Evolutionary conservation across 306 rosid genomes (phyloP).

Genomic region (Ormosia semicastrata): DNA sequence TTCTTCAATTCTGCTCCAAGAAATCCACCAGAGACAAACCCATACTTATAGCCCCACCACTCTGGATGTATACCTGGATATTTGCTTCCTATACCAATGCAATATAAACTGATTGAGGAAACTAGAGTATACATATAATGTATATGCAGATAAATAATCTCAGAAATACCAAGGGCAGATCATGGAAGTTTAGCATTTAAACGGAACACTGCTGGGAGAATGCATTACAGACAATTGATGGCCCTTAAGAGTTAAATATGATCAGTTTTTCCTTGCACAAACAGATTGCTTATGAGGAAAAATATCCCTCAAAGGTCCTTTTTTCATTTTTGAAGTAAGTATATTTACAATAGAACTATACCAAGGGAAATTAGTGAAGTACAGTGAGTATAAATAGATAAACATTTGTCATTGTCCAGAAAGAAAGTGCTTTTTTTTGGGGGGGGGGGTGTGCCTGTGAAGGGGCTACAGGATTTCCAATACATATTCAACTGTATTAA

Average conservation of each 20-base stretch:
- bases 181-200: neutral
- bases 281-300: neutral
- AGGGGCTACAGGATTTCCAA: neutral
- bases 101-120: slow-evolving; percentile 29
- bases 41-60: slow-evolving; percentile 92
- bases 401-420: neutral
- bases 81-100: slow-evolving; percentile 43
- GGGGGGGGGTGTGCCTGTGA: neutral
- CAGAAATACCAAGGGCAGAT: neutral
- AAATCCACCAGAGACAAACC: slow-evolving; percentile 83
- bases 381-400: neutral
- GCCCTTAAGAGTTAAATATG: neutral
- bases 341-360: neutral
- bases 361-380: neutral
- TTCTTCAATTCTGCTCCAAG: slow-evolving; percentile 80
- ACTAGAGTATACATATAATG: neutral
- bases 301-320: neutral
- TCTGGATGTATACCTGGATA: slow-evolving; percentile 48
- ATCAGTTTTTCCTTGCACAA: neutral
- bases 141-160: neutral
- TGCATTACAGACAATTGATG: neutral
- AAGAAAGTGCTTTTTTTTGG: neutral
- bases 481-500: neutral
- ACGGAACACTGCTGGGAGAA: neutral
- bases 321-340: neutral